Evolutionary conservation across 805 yeast species (phyloP), one percentile per base, ranked within the genome.

Genomic region (Citeromyces nyonsensis): DNA sequence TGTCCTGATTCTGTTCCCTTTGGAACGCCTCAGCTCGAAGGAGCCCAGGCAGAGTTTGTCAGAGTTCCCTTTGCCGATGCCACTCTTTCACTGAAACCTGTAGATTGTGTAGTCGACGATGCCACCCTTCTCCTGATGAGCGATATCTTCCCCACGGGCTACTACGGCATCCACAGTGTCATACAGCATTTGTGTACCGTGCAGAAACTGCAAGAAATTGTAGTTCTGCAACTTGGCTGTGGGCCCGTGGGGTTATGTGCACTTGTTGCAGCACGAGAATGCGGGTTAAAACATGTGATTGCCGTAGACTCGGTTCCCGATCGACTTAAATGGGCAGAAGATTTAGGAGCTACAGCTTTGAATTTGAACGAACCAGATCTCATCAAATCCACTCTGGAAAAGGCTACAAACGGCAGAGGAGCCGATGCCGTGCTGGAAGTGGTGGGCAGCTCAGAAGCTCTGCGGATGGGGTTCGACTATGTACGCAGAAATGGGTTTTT

Each of bases 141-240:
- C 10, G 79, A 73, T 45, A 72, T 73, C 33, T 72, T 73, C 51
- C 68, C 73, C 28, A 73, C 80, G 2, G 80, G 77, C 0, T 72
- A 66, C 49, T 64, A 59, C 38, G 76, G 77, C 25, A 74, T 65
- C 8, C 58, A 61, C 36, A 68, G 69, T 41, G 63, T 65, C 37
- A 44, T 64, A 29, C 32, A 32, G n/a, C 60, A 60, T 38, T 56
- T 48, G 36, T 52, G 57, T 29, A 50, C 57, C 28, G 49, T 51
- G 20, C 49, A 51, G 12, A 44, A 51, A 18, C 43, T 59, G 3
- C 43, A 48, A 25, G 59, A 54, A 11, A 42, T 63, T 15, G 57
- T 57, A 1, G 49, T 69, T 4, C 54, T 71, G 30, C 75, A 69
- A 38, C 43, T 72, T 4, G 80, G 79, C 1, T 63, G 72, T 7